These are phyloP conservation scores for Paramecium caudatum DNA, from an alignment of 73 alveolate genomes.

Conservation along the genomic window DNA sequence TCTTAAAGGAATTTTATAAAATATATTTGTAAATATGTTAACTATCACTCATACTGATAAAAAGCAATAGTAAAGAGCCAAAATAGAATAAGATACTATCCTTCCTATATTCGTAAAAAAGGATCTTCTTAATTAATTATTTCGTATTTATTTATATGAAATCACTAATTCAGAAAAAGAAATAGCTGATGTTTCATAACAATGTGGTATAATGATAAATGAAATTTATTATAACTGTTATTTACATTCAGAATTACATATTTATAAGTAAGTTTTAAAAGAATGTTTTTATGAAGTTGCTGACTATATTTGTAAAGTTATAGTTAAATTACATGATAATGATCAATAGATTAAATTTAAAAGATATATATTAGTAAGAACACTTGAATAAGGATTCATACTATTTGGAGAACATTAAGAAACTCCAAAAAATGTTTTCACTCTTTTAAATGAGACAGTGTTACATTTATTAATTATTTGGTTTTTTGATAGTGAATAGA, in stretches of 20 bases:
- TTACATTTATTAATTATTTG: conserved; percentile 40
- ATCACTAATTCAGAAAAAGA: background rate
- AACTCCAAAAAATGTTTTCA: conserved; percentile 37
- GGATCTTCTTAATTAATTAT: background rate
- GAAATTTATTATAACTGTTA: background rate
- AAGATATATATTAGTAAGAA: background rate
- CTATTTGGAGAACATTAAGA: conserved; percentile 14
- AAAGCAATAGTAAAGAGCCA: background rate
- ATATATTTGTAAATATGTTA: background rate
- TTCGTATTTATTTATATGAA: conserved; percentile 17
- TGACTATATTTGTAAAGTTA: conserved; percentile 35
- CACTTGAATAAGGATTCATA: conserved; percentile 11
- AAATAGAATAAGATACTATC: conserved; percentile 11
- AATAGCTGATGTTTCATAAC: background rate
- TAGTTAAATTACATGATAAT: conserved; percentile 20
- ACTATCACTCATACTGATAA: background rate
- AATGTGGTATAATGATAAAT: background rate
- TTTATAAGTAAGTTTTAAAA: background rate
- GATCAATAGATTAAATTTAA: background rate
- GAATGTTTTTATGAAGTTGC: conserved; percentile 10
- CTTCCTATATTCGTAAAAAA: background rate
- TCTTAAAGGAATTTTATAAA: background rate
- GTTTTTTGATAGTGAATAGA: conserved; percentile 53
- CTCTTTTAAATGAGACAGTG: conserved; percentile 22
- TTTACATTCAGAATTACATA: conserved; percentile 12